Percentiles rank a stretch among this genome's conserved stretches.
These are phyloP conservation scores for Colletotrichum kahawae DNA, from an alignment of 2,329 filamentous ascomycete species.

Conservation along the genomic window DNA sequence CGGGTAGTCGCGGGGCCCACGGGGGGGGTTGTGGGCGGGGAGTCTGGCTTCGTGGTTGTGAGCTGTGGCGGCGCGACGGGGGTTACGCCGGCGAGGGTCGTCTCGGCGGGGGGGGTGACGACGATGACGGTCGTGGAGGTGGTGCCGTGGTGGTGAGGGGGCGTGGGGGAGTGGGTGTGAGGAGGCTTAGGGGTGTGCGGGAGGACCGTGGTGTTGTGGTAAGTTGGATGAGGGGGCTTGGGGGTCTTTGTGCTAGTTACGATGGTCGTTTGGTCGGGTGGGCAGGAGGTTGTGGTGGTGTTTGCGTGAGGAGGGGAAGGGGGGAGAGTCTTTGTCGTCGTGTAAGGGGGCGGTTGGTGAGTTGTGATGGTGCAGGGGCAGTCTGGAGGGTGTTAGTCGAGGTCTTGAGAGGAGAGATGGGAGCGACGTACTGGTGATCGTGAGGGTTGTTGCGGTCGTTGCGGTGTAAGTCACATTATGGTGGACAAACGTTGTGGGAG, in stretches of 20 bases:
- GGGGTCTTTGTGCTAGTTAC: slow-evolving; percentile 4
- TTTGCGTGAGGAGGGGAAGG: slow-evolving; percentile 2
- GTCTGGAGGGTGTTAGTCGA: slow-evolving; percentile 39
- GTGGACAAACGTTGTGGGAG: slow-evolving; percentile 42
- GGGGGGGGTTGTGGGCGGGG: background rate
- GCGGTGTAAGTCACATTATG: slow-evolving; percentile 49
- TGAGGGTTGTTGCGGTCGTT: slow-evolving; percentile 45
- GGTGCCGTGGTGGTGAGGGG: slow-evolving; percentile 2
- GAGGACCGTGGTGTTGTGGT: slow-evolving; percentile 18
- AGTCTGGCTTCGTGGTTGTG: background rate
- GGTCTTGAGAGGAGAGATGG: background rate
- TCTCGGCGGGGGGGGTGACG: background rate
- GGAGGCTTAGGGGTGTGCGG: background rate
- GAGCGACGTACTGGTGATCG: slow-evolving; percentile 43
- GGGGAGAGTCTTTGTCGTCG: slow-evolving; percentile 27
- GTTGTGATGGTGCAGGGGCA: slow-evolving; percentile 51
- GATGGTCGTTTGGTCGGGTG: slow-evolving; percentile 16
- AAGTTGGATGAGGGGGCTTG: slow-evolving; percentile 11
- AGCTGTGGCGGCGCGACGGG: background rate
- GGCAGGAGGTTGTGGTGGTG: background rate
- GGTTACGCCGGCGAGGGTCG: background rate
- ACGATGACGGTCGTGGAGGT: slow-evolving; percentile 4
- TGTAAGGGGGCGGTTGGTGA: slow-evolving; percentile 33
- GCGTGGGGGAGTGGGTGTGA: background rate
- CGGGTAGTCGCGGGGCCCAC: background rate